Percentiles rank a stretch among this genome's conserved stretches.
phyloP scores from a whole-genome alignment of 2,329 filamentous ascomycete genomes.

The Pseudogymnoascus sp. region DNA sequence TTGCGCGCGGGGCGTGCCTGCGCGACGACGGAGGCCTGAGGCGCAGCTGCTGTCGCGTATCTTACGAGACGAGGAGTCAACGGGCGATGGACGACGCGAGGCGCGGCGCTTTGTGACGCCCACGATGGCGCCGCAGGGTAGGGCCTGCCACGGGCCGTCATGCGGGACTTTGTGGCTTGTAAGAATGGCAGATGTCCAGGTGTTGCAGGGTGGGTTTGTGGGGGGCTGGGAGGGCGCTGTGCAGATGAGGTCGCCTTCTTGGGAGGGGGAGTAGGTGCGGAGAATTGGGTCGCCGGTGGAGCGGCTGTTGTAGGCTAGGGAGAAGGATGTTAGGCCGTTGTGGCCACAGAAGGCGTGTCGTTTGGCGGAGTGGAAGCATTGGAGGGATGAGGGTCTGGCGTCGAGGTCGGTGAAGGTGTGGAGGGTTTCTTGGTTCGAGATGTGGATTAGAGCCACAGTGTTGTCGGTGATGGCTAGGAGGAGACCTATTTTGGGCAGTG shows the following conservation, averaged over 20 bases:
- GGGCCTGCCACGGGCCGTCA: constrained; percentile 58
- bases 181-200: constrained; percentile 46
- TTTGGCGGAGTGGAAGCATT: constrained; percentile 49
- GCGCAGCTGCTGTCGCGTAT: not conserved
- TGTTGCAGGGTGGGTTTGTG: constrained; percentile 38
- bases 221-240: constrained; percentile 40
- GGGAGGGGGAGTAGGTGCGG: constrained; percentile 52
- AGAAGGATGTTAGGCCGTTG: constrained; percentile 53
- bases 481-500: constrained; percentile 48
- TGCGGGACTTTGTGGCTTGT: constrained; percentile 48
- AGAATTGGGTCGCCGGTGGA: constrained; percentile 57
- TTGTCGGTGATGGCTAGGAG: constrained; percentile 53
- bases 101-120: constrained; percentile 48
- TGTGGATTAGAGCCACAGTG: constrained; percentile 54
- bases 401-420: constrained; percentile 53
- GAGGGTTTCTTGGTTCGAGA: constrained; percentile 47
- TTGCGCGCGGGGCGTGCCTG: not conserved
- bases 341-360: constrained; percentile 47
- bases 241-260: constrained; percentile 49
- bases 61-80: constrained; percentile 12
- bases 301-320: constrained; percentile 48
- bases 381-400: constrained; percentile 52
- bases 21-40: constrained; percentile 17
- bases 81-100: constrained; percentile 18
- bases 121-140: constrained; percentile 53